phyloP scores from a whole-genome alignment of 306 rosid species.

The Glycine tomentella region DNA sequence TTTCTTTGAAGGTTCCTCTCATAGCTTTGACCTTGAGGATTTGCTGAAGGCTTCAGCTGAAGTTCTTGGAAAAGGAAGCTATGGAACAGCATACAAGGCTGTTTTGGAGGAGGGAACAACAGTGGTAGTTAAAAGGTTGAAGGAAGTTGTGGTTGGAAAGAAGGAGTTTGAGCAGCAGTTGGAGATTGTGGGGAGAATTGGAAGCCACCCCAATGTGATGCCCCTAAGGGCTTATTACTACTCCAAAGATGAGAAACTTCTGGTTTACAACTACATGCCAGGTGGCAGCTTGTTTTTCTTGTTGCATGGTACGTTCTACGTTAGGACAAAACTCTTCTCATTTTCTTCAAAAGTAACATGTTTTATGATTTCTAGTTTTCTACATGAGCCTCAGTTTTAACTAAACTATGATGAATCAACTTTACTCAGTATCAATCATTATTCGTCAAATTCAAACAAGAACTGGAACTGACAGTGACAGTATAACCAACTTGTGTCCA shows the following conservation, averaged over 20 bases:
- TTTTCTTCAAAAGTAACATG: constrained; percentile 8
- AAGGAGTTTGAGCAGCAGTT: constrained; percentile 85
- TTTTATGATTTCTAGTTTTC: neutral
- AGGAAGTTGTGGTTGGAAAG: constrained; percentile 74
- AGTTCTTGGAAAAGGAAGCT: constrained; percentile 88
- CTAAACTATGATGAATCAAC: neutral
- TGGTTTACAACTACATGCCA: constrained; percentile 79
- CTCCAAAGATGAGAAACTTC: constrained; percentile 86
- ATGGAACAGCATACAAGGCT: constrained; percentile 88
- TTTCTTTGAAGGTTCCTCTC: constrained; percentile 74
- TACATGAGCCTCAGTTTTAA: neutral
- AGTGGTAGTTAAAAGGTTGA: constrained; percentile 79
- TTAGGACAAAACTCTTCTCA: neutral
- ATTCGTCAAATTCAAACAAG: neutral
- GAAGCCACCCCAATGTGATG: constrained; percentile 71
- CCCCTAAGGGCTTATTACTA: constrained; percentile 81
- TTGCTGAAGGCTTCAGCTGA: constrained; percentile 86
- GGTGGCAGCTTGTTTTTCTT: constrained; percentile 75
- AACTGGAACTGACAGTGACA: constrained; percentile 10
- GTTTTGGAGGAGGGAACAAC: constrained; percentile 85
- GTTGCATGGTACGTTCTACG: constrained; percentile 69
- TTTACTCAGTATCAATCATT: neutral
- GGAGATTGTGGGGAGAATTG: constrained; percentile 73
- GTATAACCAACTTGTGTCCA: constrained; percentile 14
- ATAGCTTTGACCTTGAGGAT: constrained; percentile 81